These are phyloP conservation scores for Caryopteris hybrid DNA, from an alignment of 305 asterid genomes.

Conservation along the genomic window DNA sequence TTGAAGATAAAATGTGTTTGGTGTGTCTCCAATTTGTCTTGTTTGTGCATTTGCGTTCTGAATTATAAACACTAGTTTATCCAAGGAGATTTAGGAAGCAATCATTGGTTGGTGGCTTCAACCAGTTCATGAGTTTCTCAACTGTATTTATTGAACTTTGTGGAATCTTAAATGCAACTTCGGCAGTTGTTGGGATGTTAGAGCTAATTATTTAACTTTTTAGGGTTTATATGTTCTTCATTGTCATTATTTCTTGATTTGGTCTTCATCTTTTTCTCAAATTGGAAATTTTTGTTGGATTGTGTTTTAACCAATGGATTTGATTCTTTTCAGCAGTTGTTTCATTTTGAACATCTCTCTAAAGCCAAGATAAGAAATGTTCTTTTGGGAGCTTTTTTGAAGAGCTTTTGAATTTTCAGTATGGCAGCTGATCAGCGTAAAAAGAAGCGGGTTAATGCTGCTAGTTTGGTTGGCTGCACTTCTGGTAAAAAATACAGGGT, in stretches of 20 bases:
- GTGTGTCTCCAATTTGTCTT: neutral
- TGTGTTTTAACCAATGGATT: neutral
- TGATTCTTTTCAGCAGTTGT: constrained; percentile 10
- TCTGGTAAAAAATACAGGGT: constrained; percentile 47
- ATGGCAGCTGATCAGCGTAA: constrained; percentile 84
- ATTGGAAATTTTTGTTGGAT: neutral
- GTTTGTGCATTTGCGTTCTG: neutral
- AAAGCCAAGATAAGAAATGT: constrained; percentile 26
- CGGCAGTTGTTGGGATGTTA: neutral
- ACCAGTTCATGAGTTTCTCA: neutral
- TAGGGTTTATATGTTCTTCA: neutral
- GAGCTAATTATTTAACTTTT: neutral
- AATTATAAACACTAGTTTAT: neutral
- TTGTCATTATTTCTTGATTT: neutral
- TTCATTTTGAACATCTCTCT: constrained; percentile 12
- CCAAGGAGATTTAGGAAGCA: neutral
- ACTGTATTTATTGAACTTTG: neutral
- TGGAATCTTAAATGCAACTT: neutral
- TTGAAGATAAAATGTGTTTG: constrained; percentile 9
- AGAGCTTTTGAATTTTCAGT: constrained; percentile 24
- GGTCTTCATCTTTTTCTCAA: neutral
- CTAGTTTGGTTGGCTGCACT: constrained; percentile 46
- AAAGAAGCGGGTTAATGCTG: constrained; percentile 58
- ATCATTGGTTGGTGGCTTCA: constrained; percentile 6
- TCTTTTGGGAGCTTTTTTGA: constrained; percentile 23